phyloP scores from a whole-genome alignment of 805 yeast species.

The Cyberlindnera euphorbiiphila region DNA sequence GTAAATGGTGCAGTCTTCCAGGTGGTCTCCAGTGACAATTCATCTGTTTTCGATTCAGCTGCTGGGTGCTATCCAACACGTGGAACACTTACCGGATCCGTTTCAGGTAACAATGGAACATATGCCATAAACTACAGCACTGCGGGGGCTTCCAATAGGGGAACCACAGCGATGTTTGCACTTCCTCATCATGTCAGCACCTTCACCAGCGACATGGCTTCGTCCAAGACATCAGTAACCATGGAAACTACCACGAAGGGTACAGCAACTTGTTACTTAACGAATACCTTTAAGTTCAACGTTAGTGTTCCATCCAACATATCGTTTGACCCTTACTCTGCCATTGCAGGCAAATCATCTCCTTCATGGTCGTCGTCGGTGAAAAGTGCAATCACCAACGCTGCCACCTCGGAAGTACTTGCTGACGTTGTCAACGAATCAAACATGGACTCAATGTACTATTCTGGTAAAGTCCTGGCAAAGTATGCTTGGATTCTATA shows the following conservation, averaged over 20 bases:
- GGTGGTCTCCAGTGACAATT: constrained; percentile 51
- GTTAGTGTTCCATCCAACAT: constrained; percentile 42
- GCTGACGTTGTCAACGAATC: constrained; percentile 45
- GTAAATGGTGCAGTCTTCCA: constrained; percentile 55
- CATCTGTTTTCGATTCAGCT: constrained; percentile 46
- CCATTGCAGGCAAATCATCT: constrained; percentile 27
- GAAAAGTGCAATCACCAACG: constrained; percentile 29
- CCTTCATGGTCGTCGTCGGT: constrained; percentile 29
- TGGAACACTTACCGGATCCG: constrained; percentile 41
- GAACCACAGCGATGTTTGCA: constrained; percentile 50
- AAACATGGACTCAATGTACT: constrained; percentile 78
- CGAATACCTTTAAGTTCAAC: constrained; percentile 37
- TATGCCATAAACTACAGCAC: constrained; percentile 43
- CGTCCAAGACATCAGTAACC: constrained; percentile 31
- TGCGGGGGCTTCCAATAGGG: constrained; percentile 43
- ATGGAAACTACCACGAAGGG: constrained; percentile 52
- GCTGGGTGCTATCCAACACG: constrained; percentile 60
- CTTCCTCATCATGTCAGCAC: constrained; percentile 61
- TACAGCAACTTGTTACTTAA: constrained; percentile 40
- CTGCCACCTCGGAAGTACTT: constrained; percentile 34
- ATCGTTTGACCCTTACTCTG: constrained; percentile 42
- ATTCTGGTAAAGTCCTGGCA: constrained; percentile 82
- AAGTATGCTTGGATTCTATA: constrained; percentile 86
- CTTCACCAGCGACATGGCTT: constrained; percentile 31
- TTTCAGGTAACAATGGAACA: constrained; percentile 34